Evolutionary conservation across 306 rosid genomes (phyloP), one percentile per base, ranked within the genome.

Genomic region (Sphenostylis stenocarpa): DNA sequence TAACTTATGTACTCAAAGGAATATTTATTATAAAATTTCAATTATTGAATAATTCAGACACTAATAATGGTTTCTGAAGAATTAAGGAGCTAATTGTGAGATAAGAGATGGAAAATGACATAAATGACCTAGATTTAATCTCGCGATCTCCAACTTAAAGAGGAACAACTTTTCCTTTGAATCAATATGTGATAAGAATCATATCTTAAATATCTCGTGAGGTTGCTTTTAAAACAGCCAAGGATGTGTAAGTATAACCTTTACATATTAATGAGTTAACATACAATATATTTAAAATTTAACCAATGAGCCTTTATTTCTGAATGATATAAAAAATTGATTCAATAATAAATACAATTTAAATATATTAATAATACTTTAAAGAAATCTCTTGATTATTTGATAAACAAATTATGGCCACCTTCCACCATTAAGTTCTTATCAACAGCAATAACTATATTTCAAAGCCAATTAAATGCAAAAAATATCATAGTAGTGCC

Each of bases 401-500:
- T 67, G 45, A 41, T 43, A 15, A 67, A 43, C 21, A 19, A 67
- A 41, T 14, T 43, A 20, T 71, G 21, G 16, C 16, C 12, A 57
- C 55, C 77, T 41, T 56, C 67, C 26, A 24, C 41, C 23, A 6
- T 56, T 55, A 72, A 39, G 68, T 56, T 57, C 56, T 38, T 41
- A 56, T 58, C 41, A 23, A 73, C 43, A 57, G 16, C 36, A 55
- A 72, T 41, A 7, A 67, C 49, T 0, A 23, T 7, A 72, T 36
- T 21, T 72, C n/a, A 15, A 38, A 57, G 26, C 41, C 24, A 21
- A 39, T 56, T 6, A 26, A 58, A 26, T 5, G 67, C 43, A 24
- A 58, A 65, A 80, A 6, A 56, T 68, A 15, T n/a, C 17, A 4
- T 5, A 44, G 80, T 11, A 45, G 84, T 67, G 84, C 23, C 76